A percentile compares a stretch with the other conserved stretches of the same genome.
phyloP scores from a whole-genome alignment of 306 rosid genomes.

The Dalbergia oliveri region DNA sequence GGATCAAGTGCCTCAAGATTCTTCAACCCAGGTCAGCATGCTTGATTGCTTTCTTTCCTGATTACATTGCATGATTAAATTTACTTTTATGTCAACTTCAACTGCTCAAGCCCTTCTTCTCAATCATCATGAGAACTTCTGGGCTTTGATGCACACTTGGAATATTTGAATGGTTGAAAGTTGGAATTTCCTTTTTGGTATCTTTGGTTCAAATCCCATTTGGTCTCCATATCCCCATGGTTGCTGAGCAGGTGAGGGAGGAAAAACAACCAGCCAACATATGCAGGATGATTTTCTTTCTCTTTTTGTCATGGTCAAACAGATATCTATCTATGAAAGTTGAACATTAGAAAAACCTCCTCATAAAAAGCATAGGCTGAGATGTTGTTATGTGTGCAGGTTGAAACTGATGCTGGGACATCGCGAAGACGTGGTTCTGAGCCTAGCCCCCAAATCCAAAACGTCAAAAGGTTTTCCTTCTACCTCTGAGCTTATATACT shows the following conservation, averaged over 20 bases:
- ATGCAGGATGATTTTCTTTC: background rate
- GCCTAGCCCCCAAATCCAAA: conserved; percentile 68
- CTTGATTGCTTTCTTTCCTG: conserved; percentile 26
- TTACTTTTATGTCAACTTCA: conserved; percentile 21
- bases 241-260: background rate
- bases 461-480: conserved; percentile 80
- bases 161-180: conserved; percentile 34
- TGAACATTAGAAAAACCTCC: background rate
- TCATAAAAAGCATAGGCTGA: conserved; percentile 26
- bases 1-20: conserved; percentile 51
- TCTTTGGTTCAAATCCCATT: conserved; percentile 29
- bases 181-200: conserved; percentile 20
- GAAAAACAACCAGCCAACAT: conserved; percentile 1
- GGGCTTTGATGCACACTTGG: conserved; percentile 33
- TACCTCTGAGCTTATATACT: conserved; percentile 35
- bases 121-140: conserved; percentile 1
- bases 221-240: background rate
- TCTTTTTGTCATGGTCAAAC: conserved; percentile 9
- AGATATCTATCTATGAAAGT: conserved; percentile 17
- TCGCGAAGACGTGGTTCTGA: conserved; percentile 66
- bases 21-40: conserved; percentile 65
- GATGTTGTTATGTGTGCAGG: conserved; percentile 49
- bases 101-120: conserved; percentile 27
- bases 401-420: conserved; percentile 64
- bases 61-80: conserved; percentile 25